A percentile compares a stretch with the other conserved stretches of the same genome.
Conservation (phyloP, 441 rosid species). For the Biscutella laevigata region DNA sequence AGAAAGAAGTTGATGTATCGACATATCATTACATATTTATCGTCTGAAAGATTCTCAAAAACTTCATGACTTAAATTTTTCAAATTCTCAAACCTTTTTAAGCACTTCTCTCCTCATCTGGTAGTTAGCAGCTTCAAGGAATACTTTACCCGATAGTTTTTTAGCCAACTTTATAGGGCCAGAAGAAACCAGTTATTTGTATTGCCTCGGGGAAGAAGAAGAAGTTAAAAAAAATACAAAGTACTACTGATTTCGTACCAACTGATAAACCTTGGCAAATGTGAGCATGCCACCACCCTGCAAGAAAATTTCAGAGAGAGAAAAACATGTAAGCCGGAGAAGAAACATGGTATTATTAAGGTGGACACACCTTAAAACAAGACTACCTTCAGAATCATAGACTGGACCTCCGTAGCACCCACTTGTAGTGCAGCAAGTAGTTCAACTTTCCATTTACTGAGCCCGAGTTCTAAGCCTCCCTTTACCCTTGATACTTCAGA, state of each 20-base stretch:
- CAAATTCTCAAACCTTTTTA: slow-evolving; percentile 43
- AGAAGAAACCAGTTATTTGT: slow-evolving; percentile 17
- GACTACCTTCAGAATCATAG: slow-evolving; percentile 65
- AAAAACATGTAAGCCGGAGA: slow-evolving; percentile 5
- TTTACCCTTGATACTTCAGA: slow-evolving; percentile 31
- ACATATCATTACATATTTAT: background rate
- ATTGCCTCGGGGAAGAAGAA: slow-evolving; percentile 1
- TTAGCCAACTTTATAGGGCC: slow-evolving; percentile 43
- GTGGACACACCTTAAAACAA: background rate
- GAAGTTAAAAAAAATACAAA: background rate
- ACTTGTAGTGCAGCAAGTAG: slow-evolving; percentile 48
- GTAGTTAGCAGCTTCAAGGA: slow-evolving; percentile 76
- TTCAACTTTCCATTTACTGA: slow-evolving; percentile 58
- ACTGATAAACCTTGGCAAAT: slow-evolving; percentile 60
- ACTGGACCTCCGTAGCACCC: slow-evolving; percentile 47
- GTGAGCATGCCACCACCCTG: slow-evolving; percentile 79
- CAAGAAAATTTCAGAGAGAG: slow-evolving; percentile 3
- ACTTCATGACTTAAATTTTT: background rate
- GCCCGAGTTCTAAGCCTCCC: slow-evolving; percentile 60
- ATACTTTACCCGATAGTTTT: slow-evolving; percentile 59
- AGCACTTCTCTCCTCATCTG: slow-evolving; percentile 65
- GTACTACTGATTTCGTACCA: slow-evolving; percentile 39
- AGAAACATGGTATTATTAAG: background rate
- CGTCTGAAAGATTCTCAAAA: background rate
- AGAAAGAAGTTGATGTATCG: slow-evolving; percentile 7